These are phyloP conservation scores for Talaromyces borbonicus DNA, from an alignment of 495 filamentous ascomycete species.

Conservation along the genomic window DNA sequence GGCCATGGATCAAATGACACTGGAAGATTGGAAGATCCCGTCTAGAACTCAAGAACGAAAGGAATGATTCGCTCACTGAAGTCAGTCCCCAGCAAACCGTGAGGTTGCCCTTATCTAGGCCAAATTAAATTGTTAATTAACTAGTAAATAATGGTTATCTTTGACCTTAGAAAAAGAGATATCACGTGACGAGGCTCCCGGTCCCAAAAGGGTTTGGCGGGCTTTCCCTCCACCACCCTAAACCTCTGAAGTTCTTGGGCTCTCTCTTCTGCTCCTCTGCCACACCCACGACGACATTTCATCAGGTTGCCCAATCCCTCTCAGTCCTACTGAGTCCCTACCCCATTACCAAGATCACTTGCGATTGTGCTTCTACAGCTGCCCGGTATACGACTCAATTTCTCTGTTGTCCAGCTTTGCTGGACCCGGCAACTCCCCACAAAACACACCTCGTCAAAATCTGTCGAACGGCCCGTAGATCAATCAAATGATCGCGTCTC, in stretches of 20 bases:
- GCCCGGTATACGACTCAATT: neutral
- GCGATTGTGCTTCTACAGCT: neutral
- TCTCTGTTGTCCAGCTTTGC: slow-evolving; percentile 14
- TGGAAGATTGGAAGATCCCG: no score
- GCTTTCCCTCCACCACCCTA: neutral
- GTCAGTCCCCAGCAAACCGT: no score
- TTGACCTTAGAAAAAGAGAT: neutral
- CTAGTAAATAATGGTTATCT: no score
- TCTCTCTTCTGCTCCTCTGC: neutral
- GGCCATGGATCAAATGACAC: no score
- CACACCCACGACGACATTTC: slow-evolving; percentile 7
- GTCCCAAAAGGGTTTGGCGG: slow-evolving; percentile 1
- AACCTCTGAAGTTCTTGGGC: neutral
- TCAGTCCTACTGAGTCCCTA: slow-evolving; percentile 8
- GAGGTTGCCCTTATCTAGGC: no score
- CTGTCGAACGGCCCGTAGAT: slow-evolving; percentile 31
- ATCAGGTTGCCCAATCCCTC: slow-evolving; percentile 16
- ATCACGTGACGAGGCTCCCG: neutral
- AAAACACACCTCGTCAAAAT: slow-evolving; percentile 28
- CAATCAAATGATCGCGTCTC: slow-evolving; percentile 52
- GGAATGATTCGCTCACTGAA: no score
- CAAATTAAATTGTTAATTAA: no score
- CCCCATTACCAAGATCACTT: slow-evolving; percentile 10
- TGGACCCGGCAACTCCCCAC: slow-evolving; percentile 11
- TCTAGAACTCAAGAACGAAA: no score